phyloP scores from a whole-genome alignment of 2,329 filamentous ascomycete genomes.

The Hypoxylon rubiginosum region DNA sequence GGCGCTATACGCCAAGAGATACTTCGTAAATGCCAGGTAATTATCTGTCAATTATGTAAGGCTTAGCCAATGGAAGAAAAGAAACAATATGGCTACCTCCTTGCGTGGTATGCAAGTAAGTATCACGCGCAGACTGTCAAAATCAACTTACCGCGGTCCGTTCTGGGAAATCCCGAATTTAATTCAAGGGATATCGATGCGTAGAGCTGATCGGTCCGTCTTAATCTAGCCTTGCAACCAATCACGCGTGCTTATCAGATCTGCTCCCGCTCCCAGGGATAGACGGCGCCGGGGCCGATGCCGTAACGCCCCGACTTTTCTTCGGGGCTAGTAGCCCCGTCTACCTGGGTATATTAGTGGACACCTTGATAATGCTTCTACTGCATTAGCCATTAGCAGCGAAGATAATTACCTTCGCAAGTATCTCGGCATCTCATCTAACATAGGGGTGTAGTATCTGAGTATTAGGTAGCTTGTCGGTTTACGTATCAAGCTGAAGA shows the following conservation, averaged over 20 bases:
- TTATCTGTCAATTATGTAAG: too few relatives aligned
- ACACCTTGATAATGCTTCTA: background rate
- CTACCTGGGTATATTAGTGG: background rate
- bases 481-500: background rate
- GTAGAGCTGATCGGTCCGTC: conserved; percentile 18
- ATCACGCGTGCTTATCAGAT: conserved; percentile 13
- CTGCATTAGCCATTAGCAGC: background rate
- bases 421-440: background rate
- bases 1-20: too few relatives aligned
- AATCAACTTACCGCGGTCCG: background rate
- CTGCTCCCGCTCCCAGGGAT: conserved; percentile 12
- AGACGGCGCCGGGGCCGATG: conserved; percentile 27
- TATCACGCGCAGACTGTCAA: too few relatives aligned
- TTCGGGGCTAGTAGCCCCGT: conserved; percentile 17
- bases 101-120: too few relatives aligned
- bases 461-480: background rate
- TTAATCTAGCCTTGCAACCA: conserved; percentile 7
- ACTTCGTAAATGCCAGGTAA: too few relatives aligned
- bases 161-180: background rate
- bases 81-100: too few relatives aligned
- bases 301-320: conserved; percentile 28
- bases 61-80: too few relatives aligned
- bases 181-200: conserved; percentile 15
- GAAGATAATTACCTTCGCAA: background rate
- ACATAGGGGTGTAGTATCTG: background rate